A percentile compares a stretch with the other conserved stretches of the same genome.
Conservation (phyloP, 345 rosid genomes). For the Laguncularia racemosa region DNA sequence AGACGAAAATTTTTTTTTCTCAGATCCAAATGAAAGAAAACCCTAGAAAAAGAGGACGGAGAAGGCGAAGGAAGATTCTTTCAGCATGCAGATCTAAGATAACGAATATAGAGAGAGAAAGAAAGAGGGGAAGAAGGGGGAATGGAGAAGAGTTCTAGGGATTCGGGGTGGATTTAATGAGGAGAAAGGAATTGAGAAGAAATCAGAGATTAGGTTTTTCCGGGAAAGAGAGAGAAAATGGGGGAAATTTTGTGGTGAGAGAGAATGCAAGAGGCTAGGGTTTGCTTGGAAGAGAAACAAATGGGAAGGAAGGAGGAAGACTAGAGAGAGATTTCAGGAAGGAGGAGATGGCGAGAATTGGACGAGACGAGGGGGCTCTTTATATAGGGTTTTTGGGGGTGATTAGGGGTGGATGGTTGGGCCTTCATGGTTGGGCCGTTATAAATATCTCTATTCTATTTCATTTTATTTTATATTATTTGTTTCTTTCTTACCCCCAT, state of each 20-base stretch:
- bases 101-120: neutral
- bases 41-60: constrained; percentile 4
- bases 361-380: constrained; percentile 21
- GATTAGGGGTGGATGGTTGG: constrained; percentile 9
- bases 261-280: neutral
- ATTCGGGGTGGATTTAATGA: too few species aligned
- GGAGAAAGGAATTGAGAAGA: neutral
- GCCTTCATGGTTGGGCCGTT: constrained; percentile 12
- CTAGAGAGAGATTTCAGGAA: neutral
- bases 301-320: neutral
- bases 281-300: constrained; percentile 7
- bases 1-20: constrained; percentile 1
- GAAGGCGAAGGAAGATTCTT: constrained; percentile 9
- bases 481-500: too few species aligned
- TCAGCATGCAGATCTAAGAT: constrained; percentile 34
- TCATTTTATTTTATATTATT: neutral
- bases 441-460: neutral
- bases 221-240: constrained; percentile 16
- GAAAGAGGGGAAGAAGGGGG: too few species aligned
- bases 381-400: constrained; percentile 36
- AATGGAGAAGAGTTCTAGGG: neutral
- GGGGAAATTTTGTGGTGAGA: constrained; percentile 11
- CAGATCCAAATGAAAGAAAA: neutral
- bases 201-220: neutral
- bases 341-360: constrained; percentile 51